Evolutionary conservation across 192 early-diverging fungal species (phyloP).

Genomic region (Podila clonocystis): DNA sequence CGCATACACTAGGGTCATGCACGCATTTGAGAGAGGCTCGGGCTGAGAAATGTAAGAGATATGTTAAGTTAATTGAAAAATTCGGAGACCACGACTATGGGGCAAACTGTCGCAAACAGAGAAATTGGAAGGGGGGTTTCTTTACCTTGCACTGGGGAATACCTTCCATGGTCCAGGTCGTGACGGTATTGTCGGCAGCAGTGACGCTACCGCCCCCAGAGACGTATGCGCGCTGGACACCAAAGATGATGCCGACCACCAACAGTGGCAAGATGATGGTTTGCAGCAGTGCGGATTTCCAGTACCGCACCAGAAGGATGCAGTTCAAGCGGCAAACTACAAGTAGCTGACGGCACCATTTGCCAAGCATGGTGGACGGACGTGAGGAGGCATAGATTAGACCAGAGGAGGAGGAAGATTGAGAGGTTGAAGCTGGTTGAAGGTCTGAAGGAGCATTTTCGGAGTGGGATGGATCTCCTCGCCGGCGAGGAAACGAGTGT

Average conservation of each 20-base stretch:
- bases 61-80: not conserved
- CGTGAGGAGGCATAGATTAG: constrained; percentile 31
- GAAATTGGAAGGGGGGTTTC: too few species aligned
- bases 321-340: constrained; percentile 33
- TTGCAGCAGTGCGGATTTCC: constrained; percentile 34
- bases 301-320: constrained; percentile 28
- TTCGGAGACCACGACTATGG: not conserved
- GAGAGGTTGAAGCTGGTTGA: too few species aligned
- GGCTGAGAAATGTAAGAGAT: constrained; percentile 10
- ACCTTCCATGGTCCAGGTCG: constrained; percentile 38
- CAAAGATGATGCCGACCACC: constrained; percentile 23
- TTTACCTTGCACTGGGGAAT: constrained; percentile 41
- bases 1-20: constrained; percentile 37
- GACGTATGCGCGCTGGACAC: constrained; percentile 9
- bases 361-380: constrained; percentile 6
- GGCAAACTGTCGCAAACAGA: too few species aligned
- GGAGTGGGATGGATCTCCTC: too few species aligned
- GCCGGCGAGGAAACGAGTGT: too few species aligned
- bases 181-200: constrained; percentile 8
- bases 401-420: too few species aligned
- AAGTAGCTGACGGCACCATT: constrained; percentile 25
- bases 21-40: constrained; percentile 33
- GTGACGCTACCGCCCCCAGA: constrained; percentile 10
- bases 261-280: constrained; percentile 23
- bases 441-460: too few species aligned